Conservation (phyloP, 225 moss, liverwort and hornwort genomes). For the Sphagnum tenellum region DNA sequence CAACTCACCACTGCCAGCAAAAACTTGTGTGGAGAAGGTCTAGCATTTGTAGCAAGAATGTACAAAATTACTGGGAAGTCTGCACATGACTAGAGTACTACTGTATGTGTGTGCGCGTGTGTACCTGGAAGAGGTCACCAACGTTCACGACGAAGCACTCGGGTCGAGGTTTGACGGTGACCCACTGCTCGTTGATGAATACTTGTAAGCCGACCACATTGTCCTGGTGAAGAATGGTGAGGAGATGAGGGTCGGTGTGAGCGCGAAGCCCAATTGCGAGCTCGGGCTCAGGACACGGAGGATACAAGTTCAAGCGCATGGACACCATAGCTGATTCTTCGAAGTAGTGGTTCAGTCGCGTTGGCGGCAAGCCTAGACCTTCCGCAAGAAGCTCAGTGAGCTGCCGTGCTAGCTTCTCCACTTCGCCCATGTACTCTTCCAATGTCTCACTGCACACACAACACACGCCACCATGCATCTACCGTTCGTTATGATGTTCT, state of each 20-base stretch:
- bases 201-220: conserved; percentile 12
- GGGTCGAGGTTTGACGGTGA: conserved; percentile 11
- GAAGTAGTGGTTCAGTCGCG: conserved; percentile 8
- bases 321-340: not conserved
- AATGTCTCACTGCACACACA: conserved; percentile 3
- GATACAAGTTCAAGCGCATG: conserved; percentile 10
- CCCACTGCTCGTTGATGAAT: conserved; percentile 11
- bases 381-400: conserved; percentile 7
- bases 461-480: not conserved
- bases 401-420: not conserved
- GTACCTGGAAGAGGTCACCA: conserved; percentile 16
- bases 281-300: conserved; percentile 7
- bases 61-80: too few relatives aligned
- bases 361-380: conserved; percentile 6
- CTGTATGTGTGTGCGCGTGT: not conserved
- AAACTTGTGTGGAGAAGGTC: too few relatives aligned
- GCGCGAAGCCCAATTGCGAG: conserved; percentile 8
- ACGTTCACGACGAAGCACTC: conserved; percentile 12
- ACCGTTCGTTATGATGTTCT: too few relatives aligned
- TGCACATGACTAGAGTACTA: too few relatives aligned
- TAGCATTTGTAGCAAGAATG: too few relatives aligned
- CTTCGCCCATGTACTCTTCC: conserved; percentile 4
- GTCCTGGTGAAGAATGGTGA: conserved; percentile 15
- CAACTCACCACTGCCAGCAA: too few relatives aligned
- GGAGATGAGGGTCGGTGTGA: conserved; percentile 11